Conservation (phyloP, 179 eudicot genomes). For the Patellifolia procumbens region DNA sequence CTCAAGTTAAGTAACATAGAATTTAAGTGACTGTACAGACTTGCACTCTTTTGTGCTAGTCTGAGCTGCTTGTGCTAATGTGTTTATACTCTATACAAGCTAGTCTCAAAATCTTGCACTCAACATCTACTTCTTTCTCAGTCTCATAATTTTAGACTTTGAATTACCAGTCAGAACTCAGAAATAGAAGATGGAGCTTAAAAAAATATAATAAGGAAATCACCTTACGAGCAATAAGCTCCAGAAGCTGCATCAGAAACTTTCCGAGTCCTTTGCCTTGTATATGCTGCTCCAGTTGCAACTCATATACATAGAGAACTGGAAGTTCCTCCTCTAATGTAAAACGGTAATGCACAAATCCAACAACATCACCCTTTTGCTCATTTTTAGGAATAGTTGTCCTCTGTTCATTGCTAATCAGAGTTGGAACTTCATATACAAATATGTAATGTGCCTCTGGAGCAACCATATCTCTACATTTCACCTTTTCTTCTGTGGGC, state of each 20-base stretch:
- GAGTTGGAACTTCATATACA: constrained; percentile 43
- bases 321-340: constrained; percentile 83
- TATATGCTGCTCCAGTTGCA: constrained; percentile 72
- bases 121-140: not conserved
- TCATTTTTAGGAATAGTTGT: constrained; percentile 15
- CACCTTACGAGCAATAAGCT: constrained; percentile 87
- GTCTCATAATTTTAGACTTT: not conserved
- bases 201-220: not conserved
- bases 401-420: constrained; percentile 6
- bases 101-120: no score
- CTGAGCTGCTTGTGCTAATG: not conserved
- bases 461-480: constrained; percentile 76
- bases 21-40: not conserved
- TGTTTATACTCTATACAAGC: not conserved
- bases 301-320: constrained; percentile 85
- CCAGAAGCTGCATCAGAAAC: constrained; percentile 82
- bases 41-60: no score
- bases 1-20: no score
- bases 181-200: not conserved
- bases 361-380: constrained; percentile 51
- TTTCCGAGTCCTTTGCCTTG: constrained; percentile 84
- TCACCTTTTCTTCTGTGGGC: constrained; percentile 76
- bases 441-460: constrained; percentile 83
- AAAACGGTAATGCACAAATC: constrained; percentile 86
- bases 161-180: not conserved